These are phyloP conservation scores for Colletotrichum sp. DNA, from an alignment of 2,329 filamentous ascomycete genomes.

Conservation along the genomic window DNA sequence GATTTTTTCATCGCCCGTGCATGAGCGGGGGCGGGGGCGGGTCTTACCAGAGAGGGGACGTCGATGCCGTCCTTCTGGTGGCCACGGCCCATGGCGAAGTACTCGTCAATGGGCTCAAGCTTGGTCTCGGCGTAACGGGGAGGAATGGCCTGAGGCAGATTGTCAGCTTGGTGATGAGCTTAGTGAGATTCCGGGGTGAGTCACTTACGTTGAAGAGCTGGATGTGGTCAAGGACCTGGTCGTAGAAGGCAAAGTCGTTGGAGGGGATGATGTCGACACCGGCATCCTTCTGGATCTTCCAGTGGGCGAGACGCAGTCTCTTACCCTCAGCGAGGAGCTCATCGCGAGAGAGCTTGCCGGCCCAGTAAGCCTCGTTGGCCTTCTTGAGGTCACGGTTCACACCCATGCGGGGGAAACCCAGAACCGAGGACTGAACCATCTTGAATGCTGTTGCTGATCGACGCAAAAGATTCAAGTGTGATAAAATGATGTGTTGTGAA, in stretches of 20 bases:
- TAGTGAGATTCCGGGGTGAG: background rate
- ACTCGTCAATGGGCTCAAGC: constrained; percentile 89
- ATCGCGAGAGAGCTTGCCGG: constrained; percentile 88
- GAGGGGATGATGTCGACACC: constrained; percentile 97
- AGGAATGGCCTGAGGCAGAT: constrained; percentile 76
- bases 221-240: constrained; percentile 97
- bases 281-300: constrained; percentile 99
- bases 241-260: constrained; percentile 99
- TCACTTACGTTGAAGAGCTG: constrained; percentile 92
- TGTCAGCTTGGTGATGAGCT: background rate
- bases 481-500: background rate
- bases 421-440: constrained; percentile 76
- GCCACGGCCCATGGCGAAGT: constrained; percentile 99
- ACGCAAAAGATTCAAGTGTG: constrained; percentile 11
- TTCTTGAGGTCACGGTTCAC: constrained; percentile 99
- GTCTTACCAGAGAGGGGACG: constrained; percentile 73
- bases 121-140: constrained; percentile 92
- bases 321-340: constrained; percentile 95
- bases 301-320: constrained; percentile 94
- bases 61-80: constrained; percentile 95
- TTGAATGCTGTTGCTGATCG: constrained; percentile 40
- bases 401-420: constrained; percentile 99
- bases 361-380: constrained; percentile 98
- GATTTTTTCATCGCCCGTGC: constrained; percentile 46
- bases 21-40: constrained; percentile 11